Evolutionary conservation across 257 asterid genomes (phyloP).

Genomic region (Haberlea rhodopensis): DNA sequence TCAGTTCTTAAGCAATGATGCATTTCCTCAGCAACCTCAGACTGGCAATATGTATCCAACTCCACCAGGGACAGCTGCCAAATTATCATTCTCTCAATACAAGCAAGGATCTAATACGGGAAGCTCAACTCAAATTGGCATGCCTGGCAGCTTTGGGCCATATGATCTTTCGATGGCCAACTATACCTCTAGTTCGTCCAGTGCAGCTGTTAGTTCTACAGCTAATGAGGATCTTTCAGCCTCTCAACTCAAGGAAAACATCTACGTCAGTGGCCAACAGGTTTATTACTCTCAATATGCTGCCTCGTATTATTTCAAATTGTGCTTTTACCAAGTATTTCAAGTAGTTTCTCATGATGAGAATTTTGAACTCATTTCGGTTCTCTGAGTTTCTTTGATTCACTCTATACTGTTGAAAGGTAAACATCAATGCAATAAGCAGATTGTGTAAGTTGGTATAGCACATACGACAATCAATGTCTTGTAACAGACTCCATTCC

Average conservation of each 20-base stretch:
- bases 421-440: background rate
- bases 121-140: constrained; percentile 58
- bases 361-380: constrained; percentile 11
- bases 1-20: constrained; percentile 66
- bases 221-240: constrained; percentile 68
- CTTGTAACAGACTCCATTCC: background rate
- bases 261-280: constrained; percentile 71
- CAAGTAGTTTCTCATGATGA: background rate
- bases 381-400: background rate
- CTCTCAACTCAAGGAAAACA: constrained; percentile 65
- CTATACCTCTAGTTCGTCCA: constrained; percentile 53
- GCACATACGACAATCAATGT: background rate
- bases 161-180: constrained; percentile 64
- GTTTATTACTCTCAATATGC: constrained; percentile 34
- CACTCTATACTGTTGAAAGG: background rate
- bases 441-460: background rate
- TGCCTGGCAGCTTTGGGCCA: constrained; percentile 73
- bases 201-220: constrained; percentile 58
- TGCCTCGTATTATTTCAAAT: constrained; percentile 8
- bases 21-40: constrained; percentile 85
- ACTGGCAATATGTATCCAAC: constrained; percentile 63
- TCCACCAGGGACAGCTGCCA: constrained; percentile 64
- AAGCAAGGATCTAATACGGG: constrained; percentile 75
- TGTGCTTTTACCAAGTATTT: constrained; percentile 8
- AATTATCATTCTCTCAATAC: constrained; percentile 72